Percentiles rank a stretch among this genome's conserved stretches.
These are phyloP conservation scores for Colletotrichum viniferum DNA, from an alignment of 2,329 filamentous ascomycete genomes.

Conservation along the genomic window DNA sequence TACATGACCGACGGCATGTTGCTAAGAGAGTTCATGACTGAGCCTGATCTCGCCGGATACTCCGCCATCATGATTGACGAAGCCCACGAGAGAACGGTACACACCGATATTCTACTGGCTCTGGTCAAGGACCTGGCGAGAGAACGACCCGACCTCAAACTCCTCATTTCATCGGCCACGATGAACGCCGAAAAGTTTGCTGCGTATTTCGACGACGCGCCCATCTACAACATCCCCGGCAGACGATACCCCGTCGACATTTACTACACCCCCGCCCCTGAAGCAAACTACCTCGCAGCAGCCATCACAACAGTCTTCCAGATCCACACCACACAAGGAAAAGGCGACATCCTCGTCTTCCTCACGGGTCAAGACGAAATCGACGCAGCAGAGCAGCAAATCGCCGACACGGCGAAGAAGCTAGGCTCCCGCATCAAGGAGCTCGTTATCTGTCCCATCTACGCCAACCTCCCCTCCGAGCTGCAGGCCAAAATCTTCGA, in stretches of 20 bases:
- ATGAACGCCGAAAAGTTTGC: conserved; percentile 94
- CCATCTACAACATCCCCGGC: conserved; percentile 94
- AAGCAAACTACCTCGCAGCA: conserved; percentile 91
- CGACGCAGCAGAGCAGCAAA: conserved; percentile 81
- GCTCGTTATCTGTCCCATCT: conserved; percentile 90
- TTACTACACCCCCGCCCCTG: conserved; percentile 87
- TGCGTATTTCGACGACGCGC: conserved; percentile 87
- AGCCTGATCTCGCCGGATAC: conserved; percentile 82
- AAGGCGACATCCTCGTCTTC: conserved; percentile 92
- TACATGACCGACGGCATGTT: conserved; percentile 99
- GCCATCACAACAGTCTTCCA: conserved; percentile 94
- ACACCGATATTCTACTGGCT: conserved; percentile 88
- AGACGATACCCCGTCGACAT: conserved; percentile 89
- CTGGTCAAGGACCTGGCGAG: conserved; percentile 87
- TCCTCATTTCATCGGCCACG: conserved; percentile 92
- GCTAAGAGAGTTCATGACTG: conserved; percentile 85
- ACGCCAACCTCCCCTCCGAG: conserved; percentile 90
- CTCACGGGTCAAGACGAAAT: conserved; percentile 97
- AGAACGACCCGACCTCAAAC: conserved; percentile 82
- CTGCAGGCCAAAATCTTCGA: conserved; percentile 94
- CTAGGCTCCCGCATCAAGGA: conserved; percentile 84
- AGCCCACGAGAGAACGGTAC: conserved; percentile 90
- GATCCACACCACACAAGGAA: conserved; percentile 85
- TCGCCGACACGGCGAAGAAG: conserved; percentile 86
- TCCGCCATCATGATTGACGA: conserved; percentile 96